These are phyloP conservation scores for Geotrichum carabidarum DNA, from an alignment of 1,139 yeast genomes.

Conservation along the genomic window DNA sequence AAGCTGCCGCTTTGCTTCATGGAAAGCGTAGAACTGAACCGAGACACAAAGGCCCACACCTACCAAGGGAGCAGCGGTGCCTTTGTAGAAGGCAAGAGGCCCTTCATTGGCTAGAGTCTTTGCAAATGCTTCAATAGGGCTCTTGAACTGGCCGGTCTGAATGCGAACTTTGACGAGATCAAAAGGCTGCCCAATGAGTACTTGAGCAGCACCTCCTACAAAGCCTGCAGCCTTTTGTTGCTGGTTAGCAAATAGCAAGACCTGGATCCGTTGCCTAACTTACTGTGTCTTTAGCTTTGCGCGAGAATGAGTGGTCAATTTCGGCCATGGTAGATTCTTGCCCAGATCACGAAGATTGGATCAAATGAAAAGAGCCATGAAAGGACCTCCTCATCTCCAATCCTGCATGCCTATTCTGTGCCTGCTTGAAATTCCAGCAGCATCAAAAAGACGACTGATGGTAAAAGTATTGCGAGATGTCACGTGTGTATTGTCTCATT, in stretches of 20 bases:
- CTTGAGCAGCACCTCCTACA: conserved; percentile 60
- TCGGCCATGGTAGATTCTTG: conserved; percentile 4
- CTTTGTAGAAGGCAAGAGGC: conserved; percentile 54
- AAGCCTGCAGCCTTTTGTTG: conserved; percentile 36
- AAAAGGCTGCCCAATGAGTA: conserved; percentile 69
- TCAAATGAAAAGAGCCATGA: no score
- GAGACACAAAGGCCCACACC: conserved; percentile 71
- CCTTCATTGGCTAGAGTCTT: conserved; percentile 60
- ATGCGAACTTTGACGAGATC: conserved; percentile 63
- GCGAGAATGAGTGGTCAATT: conserved; percentile 46
- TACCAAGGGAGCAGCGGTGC: conserved; percentile 46
- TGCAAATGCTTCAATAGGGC: conserved; percentile 50
- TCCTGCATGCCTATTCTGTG: neutral
- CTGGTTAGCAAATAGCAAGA: neutral
- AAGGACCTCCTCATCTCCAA: neutral
- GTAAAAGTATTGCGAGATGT: neutral
- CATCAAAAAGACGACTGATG: neutral
- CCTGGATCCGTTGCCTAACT: neutral
- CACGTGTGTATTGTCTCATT: neutral
- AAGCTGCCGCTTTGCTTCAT: conserved; percentile 65
- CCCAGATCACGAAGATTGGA: no score
- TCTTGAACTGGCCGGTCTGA: conserved; percentile 50
- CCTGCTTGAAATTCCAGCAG: neutral
- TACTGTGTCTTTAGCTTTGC: conserved; percentile 57
- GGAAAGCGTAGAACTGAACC: conserved; percentile 70